phyloP scores from a whole-genome alignment of 2,329 filamentous ascomycete species.

The Colletotrichum cuscutae region DNA sequence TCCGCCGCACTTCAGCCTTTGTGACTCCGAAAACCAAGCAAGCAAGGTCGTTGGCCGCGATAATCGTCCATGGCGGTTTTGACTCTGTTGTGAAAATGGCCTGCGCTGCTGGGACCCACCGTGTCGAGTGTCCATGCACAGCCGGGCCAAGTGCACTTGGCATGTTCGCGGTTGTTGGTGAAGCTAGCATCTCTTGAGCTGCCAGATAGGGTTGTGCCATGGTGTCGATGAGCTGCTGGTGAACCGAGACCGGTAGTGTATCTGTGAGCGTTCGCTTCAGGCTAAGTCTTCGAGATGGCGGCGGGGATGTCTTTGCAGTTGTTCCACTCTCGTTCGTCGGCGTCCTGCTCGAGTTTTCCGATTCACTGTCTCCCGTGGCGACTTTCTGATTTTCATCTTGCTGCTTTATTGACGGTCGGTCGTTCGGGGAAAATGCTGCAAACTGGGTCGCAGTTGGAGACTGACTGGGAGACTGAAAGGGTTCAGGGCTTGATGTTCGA shows the following conservation, averaged over 20 bases:
- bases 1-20: conserved; percentile 91
- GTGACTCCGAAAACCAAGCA: conserved; percentile 99
- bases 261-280: conserved; percentile 92
- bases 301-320: conserved; percentile 63
- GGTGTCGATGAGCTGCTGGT: conserved; percentile 86
- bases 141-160: conserved; percentile 63
- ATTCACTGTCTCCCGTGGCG: conserved; percentile 44
- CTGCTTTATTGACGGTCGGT: conserved; percentile 23
- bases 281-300: conserved; percentile 69
- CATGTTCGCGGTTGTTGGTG: conserved; percentile 56
- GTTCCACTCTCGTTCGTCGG: conserved; percentile 67
- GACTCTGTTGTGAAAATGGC: conserved; percentile 98
- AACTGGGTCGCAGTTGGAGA: conserved; percentile 44
- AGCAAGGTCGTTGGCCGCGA: conserved; percentile 94
- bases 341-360: conserved; percentile 63
- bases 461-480: conserved; percentile 47
- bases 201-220: conserved; percentile 83
- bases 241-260: conserved; percentile 76
- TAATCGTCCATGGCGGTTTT: conserved; percentile 91
- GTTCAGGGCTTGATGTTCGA: conserved; percentile 61
- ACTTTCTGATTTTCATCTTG: conserved; percentile 33
- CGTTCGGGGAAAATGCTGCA: conserved; percentile 5
- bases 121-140: conserved; percentile 88
- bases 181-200: conserved; percentile 55
- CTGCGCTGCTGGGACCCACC: conserved; percentile 91